phyloP scores from a whole-genome alignment of 2,329 filamentous ascomycete genomes.

The Cladorrhinum sp. region DNA sequence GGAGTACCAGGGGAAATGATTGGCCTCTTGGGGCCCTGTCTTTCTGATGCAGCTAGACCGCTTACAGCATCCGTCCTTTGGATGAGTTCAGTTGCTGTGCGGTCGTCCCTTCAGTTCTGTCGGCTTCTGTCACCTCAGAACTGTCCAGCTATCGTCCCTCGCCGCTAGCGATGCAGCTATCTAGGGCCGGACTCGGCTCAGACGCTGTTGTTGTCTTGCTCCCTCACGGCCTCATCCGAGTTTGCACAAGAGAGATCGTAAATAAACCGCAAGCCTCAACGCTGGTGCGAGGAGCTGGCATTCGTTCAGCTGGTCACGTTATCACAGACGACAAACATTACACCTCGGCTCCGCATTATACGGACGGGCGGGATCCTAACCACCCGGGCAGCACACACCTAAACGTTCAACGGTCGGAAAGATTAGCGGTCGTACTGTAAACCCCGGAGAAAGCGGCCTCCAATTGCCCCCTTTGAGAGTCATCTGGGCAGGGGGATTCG shows the following conservation, averaged over 20 bases:
- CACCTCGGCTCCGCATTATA: not conserved
- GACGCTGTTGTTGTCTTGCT: constrained; percentile 5
- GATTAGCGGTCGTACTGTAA: not conserved
- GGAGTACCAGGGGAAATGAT: constrained; percentile 12
- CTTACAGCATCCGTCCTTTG: constrained; percentile 24
- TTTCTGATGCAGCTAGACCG: constrained; percentile 20
- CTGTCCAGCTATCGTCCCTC: constrained; percentile 2
- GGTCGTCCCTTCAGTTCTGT: constrained; percentile 27
- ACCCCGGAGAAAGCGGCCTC: constrained; percentile 1
- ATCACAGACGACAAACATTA: not conserved
- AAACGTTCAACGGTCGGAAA: not conserved
- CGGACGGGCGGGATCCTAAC: not conserved
- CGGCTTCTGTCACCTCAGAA: constrained; percentile 26
- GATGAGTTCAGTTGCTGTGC: constrained; percentile 7
- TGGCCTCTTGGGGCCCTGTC: constrained; percentile 16
- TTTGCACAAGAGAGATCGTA: not conserved
- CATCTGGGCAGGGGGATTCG: not conserved
- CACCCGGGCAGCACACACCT: not conserved
- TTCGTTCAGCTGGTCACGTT: not conserved
- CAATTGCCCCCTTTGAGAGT: not conserved
- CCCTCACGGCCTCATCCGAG: constrained; percentile 2
- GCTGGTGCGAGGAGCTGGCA: not conserved
- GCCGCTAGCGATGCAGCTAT: constrained; percentile 21
- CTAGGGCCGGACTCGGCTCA: constrained; percentile 8
- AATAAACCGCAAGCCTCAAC: constrained; percentile 3